Conservation (phyloP, 2,329 filamentous ascomycete genomes). For the Clonostachys chloroleuca region DNA sequence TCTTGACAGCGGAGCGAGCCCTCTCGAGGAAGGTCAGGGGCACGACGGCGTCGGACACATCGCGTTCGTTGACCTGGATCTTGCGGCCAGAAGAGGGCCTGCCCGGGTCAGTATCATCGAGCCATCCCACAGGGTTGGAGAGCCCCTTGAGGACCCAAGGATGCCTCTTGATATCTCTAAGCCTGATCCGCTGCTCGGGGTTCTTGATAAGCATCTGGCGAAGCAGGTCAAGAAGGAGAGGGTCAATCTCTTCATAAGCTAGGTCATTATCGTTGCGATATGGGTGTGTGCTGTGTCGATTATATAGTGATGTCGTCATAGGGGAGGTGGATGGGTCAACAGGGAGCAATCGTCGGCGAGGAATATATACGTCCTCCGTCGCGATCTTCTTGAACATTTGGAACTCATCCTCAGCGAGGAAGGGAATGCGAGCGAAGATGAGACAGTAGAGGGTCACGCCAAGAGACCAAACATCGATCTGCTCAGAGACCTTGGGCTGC, state of each 20-base stretch:
- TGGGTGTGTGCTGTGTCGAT: constrained; percentile 55
- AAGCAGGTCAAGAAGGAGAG: constrained; percentile 74
- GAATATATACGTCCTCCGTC: constrained; percentile 88
- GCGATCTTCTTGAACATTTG: constrained; percentile 90
- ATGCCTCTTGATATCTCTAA: constrained; percentile 91
- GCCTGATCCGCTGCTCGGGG: constrained; percentile 79
- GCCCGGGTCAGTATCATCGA: constrained; percentile 89
- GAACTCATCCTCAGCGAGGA: constrained; percentile 86
- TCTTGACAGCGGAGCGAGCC: constrained; percentile 73
- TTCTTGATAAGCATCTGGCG: constrained; percentile 81
- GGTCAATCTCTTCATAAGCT: constrained; percentile 80
- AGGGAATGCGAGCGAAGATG: constrained; percentile 89
- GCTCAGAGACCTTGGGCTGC: constrained; percentile 78
- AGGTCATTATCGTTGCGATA: constrained; percentile 76
- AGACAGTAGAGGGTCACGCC: constrained; percentile 95
- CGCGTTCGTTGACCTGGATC: constrained; percentile 88
- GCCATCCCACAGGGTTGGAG: constrained; percentile 70
- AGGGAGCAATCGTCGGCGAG: constrained; percentile 74
- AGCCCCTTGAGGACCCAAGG: constrained; percentile 84
- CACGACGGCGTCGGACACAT: constrained; percentile 86
- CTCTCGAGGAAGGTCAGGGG: constrained; percentile 84
- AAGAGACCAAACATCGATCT: constrained; percentile 96
- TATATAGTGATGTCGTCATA: constrained; percentile 47
- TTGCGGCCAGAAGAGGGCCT: constrained; percentile 73
- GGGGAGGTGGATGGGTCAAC: constrained; percentile 57